Evolutionary conservation across 2,329 filamentous ascomycete genomes (phyloP), one percentile per base, ranked within the genome.

Genomic region (Talaromyces islandicus): DNA sequence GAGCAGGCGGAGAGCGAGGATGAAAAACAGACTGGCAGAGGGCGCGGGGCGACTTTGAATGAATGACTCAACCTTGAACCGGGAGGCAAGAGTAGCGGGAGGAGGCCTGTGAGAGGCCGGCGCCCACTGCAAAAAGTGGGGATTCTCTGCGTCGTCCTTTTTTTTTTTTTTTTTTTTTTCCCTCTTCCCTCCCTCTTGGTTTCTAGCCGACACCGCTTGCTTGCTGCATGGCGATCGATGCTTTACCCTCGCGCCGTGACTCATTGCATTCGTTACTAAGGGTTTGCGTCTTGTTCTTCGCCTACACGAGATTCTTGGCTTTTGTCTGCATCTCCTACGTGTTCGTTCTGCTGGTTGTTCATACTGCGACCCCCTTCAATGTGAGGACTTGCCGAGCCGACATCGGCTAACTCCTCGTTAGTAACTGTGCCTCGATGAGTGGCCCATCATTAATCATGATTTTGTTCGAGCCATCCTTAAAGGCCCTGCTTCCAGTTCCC

Each of bases 1-100:
- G 48, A 46, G 43, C 43, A 46, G n/a, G 43, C 19, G 43, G 43
- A 46, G 43, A 24, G 43, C 43, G 43, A 46, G 48, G 24, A 52
- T n/a, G 48, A 25, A 52, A 29, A 52, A 52, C 25, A 52, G 24
- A 50, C 32, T 52, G 3, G 21, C 43, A 46, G 14, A 17, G 21
- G 19, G 19, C 43, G 43, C 43, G 43, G 43, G 43, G 43, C 43
- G 48, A 52, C 14, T 17, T 52, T 21, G 24, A 52, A 7, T 52
- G 48, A 52, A 52, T 52, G 48, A 52, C 48, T 52, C 48, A 52
- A 52, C 48, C 48, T 25, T 52, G 24, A 52, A 52, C 48, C 48
- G 24, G 25, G 17, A 27, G 48, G 27, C 24, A 52, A 29, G 25
- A 7, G 9, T 25, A 7, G 3, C 48, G 48, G 24, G n/a, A n/a